Base-by-base conservation (phyloP, 2,329 filamentous ascomycete genomes). In the Fusarium sp. region DNA sequence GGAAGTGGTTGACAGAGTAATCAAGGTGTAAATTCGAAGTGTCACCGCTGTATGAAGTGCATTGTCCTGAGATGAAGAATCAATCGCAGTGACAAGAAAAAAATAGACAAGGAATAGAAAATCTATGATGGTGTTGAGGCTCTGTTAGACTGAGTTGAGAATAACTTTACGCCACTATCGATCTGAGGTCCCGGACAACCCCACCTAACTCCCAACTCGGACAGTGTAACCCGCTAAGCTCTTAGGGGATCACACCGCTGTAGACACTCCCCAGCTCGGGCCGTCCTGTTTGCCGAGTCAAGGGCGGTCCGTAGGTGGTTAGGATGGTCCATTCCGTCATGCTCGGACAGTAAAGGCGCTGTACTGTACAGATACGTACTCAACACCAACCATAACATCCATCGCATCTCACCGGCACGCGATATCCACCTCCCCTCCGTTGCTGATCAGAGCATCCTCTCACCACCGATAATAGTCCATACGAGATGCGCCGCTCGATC, bases 241-340 rank as follows among this genome's bases (percentile, higher is more conserved):
- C 37, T 20, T 40, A 71, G 54, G 51, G 68, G 46, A 32, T n/a
- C 10, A 28, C 43, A 27, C 30, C 60, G 30, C 68, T 71, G 68
- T 66, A 71, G 46, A 59, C 48, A 56, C 42, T 41, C 25, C 43
- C 60, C 42, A 59, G 53, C 61, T 73, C 73, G 73, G 73, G 71
- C 73, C 73, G 73, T 75, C 73, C 71, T 72, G 60, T 48, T 54
- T 60, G 61, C 73, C 73, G 73, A 74, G 54, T 59, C 47, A 53
- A 72, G 62, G 65, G 59, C 62, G 57, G 61, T 61, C 40, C 54
- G 32, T 43, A 32, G 28, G 28, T 28, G 28, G 48, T 51, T 34
- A 34, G 25, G 61, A 49, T 49, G 45, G 37, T 30, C 66, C 68
- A 63, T 74, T 75, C 73, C 73, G 73, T 75, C 73, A 75, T 74